Evolutionary conservation across 2,329 filamentous ascomycete species (phyloP), one percentile per base, ranked within the genome.

Genomic region (Fragosphaeria purpurea): DNA sequence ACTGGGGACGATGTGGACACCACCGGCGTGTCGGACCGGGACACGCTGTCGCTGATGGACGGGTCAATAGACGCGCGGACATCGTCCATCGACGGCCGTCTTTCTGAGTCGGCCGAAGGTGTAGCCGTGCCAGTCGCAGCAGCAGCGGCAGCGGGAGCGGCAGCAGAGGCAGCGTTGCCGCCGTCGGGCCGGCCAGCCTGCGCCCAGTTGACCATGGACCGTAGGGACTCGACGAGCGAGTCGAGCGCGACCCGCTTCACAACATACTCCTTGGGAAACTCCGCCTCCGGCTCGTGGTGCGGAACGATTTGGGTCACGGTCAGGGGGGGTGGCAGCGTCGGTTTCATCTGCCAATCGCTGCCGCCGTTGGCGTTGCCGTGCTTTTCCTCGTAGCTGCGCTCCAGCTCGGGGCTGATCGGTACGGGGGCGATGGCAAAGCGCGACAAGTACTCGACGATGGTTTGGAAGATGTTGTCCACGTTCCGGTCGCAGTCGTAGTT

Each of bases 401-500:
- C 88, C 58, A 95, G 86, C 35, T 81, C 67, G 1, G 85, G 72
- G 2, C 82, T 88, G 40, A 95, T 80, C 8, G 81, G 66, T 5
- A 95, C 83, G 1, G 90, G 83, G 8, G 83, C 77, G 48, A 86
- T 93, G 2, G 89, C 87, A 59, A 95, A 86, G 59, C 85, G 85
- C 35, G 91, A 93, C 13, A 98, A 72, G 66, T 97, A 89, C 65
- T 98, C 94, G 46, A 98, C 90, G 49, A 97, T 83, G 22, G 79
- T 85, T 67, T 98, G 93, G 65, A 95, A 98, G 67, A 97, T 93
- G 66, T 98, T 98, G 68, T 97, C 91, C 53, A 97, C 80, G 41
- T 88, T 89, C 53, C 91, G 79, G 62, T 97, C 94, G 68, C 93
- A 98, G 65, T 98, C 93, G 63, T 98, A 98, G 67, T 98, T 98